These are phyloP conservation scores for Wallemia mellicola DNA, from an alignment of 1,284 basidiomycete genomes.

Conservation along the genomic window DNA sequence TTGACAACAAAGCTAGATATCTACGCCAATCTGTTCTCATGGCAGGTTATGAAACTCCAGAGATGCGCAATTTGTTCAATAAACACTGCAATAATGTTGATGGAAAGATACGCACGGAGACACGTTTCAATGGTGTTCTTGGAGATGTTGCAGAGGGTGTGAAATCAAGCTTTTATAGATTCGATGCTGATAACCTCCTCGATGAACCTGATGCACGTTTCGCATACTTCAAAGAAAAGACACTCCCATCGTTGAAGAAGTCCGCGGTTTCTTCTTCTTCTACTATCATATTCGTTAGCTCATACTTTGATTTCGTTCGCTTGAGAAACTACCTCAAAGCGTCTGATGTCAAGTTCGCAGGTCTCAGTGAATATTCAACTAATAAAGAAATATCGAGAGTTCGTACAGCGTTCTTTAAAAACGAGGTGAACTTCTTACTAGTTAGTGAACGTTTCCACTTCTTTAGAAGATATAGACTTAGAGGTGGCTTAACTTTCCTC, in stretches of 20 bases:
- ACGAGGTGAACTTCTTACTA: conserved; percentile 57
- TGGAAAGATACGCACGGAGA: conserved; percentile 42
- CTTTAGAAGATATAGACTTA: conserved; percentile 58
- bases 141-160: conserved; percentile 39
- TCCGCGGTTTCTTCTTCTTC: conserved; percentile 72
- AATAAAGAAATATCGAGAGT: conserved; percentile 80
- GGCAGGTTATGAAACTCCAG: conserved; percentile 69
- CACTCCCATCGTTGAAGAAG: conserved; percentile 49
- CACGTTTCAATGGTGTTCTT: conserved; percentile 29
- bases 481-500: conserved; percentile 67
- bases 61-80: conserved; percentile 51
- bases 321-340: conserved; percentile 59
- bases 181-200: conserved; percentile 38
- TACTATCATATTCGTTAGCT: conserved; percentile 67
- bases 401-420: conserved; percentile 68
- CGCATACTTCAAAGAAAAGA: conserved; percentile 56
- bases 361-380: conserved; percentile 83
- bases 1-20: conserved; percentile 64
- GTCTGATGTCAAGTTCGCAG: conserved; percentile 36
- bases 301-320: conserved; percentile 87
- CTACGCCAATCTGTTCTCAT: conserved; percentile 68
- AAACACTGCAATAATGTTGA: conserved; percentile 43
- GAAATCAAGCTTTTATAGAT: conserved; percentile 42
- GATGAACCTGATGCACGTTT: conserved; percentile 69
- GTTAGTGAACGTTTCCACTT: conserved; percentile 95